Conservation (phyloP, 768 basidiomycete species). For the Lentinus brumalis region DNA sequence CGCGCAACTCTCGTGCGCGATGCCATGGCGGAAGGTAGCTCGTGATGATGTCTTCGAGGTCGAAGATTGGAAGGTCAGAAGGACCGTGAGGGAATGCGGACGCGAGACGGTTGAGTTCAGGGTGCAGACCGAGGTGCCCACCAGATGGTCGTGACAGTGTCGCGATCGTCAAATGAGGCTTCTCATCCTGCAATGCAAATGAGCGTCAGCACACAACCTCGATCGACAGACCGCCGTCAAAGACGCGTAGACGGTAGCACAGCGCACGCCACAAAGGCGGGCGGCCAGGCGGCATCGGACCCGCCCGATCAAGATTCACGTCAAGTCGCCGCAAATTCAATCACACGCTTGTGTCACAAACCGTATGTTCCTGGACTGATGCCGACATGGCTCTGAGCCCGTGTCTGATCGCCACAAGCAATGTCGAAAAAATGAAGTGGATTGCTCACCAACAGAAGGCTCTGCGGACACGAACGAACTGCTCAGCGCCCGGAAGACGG, state of each 20-base stretch:
- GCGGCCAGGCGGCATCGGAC: no score
- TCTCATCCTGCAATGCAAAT: constrained; percentile 16
- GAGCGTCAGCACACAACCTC: not conserved
- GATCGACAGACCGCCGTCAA: not conserved
- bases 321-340: no score
- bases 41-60: constrained; percentile 48
- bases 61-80: constrained; percentile 35
- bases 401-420: no score
- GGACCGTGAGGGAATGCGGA: constrained; percentile 54
- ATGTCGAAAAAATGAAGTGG: no score
- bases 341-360: no score
- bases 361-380: no score
- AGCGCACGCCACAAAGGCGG: no score
- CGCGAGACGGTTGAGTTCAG: constrained; percentile 29
- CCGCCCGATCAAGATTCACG: no score
- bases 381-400: no score
- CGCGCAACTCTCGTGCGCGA: constrained; percentile 58
- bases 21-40: constrained; percentile 59
- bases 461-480: constrained; percentile 11
- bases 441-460: constrained; percentile 24
- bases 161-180: constrained; percentile 1
- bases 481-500: not conserved
- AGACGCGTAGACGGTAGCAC: not conserved
- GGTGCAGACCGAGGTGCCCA: constrained; percentile 13
- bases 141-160: constrained; percentile 1